Percentiles rank a stretch among this genome's conserved stretches.
Evolutionary conservation across 768 basidiomycete genomes (phyloP).

Genomic region (Phylloporus arenicola): DNA sequence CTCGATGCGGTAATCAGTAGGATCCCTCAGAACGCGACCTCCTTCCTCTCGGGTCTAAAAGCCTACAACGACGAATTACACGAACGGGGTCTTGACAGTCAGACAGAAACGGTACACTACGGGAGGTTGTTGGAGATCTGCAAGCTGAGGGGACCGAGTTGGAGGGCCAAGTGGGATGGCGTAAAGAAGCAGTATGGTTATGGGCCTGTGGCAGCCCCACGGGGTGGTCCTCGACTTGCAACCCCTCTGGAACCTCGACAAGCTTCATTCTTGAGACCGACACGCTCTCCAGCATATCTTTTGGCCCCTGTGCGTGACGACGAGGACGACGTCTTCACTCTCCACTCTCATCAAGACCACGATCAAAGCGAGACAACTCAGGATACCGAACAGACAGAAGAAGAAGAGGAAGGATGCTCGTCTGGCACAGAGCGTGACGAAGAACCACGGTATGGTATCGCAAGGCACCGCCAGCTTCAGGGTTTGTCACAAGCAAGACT

Average conservation of each 20-base stretch:
- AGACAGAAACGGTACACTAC: slow-evolving; percentile 75
- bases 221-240: slow-evolving; percentile 9
- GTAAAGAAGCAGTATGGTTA: slow-evolving; percentile 57
- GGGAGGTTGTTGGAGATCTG: slow-evolving; percentile 78
- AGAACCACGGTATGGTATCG: slow-evolving; percentile 3
- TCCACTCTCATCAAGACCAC: slow-evolving; percentile 41
- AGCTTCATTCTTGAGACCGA: slow-evolving; percentile 15
- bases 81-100: slow-evolving; percentile 69
- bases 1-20: slow-evolving; percentile 70
- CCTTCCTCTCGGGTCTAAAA: slow-evolving; percentile 77
- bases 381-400: slow-evolving; percentile 14
- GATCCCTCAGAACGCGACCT: slow-evolving; percentile 62
- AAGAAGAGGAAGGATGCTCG: slow-evolving; percentile 5
- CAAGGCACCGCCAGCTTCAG: slow-evolving; percentile 8
- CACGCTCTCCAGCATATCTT: slow-evolving; percentile 22
- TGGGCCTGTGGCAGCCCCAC: slow-evolving; percentile 19
- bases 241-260: slow-evolving; percentile 15
- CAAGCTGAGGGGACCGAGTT: slow-evolving; percentile 71
- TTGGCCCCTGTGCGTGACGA: slow-evolving; percentile 29
- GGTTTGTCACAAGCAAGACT: slow-evolving; percentile 7
- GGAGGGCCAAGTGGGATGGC: slow-evolving; percentile 76
- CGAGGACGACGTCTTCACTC: slow-evolving; percentile 39
- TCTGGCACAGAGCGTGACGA: slow-evolving; percentile 23
- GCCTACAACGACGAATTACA: slow-evolving; percentile 77
- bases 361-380: slow-evolving; percentile 20